Evolutionary conservation across 139 green algal genomes (phyloP).

Genomic region (Bryopsis sp.): DNA sequence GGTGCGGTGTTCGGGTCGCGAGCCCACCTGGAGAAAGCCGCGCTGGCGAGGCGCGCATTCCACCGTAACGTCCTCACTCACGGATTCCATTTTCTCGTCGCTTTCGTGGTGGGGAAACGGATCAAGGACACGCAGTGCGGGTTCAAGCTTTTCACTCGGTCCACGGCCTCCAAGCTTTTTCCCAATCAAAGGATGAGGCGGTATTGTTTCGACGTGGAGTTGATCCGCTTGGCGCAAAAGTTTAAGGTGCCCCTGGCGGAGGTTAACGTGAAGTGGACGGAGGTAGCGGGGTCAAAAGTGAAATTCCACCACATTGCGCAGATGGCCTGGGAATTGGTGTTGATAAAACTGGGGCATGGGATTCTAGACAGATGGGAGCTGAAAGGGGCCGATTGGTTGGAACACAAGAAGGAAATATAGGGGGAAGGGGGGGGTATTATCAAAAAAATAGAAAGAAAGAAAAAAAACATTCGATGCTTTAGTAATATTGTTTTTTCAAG

Average conservation of each 20-base stretch:
- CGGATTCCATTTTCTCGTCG: slow-evolving; percentile 81
- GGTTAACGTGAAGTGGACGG: slow-evolving; percentile 80
- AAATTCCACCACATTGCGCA: slow-evolving; percentile 69
- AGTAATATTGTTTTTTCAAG: too few species aligned
- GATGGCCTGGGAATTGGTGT: slow-evolving; percentile 81
- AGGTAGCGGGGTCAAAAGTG: slow-evolving; percentile 95
- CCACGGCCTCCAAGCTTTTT: slow-evolving; percentile 62
- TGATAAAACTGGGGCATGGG: slow-evolving; percentile 50
- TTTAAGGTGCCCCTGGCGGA: slow-evolving; percentile 56
- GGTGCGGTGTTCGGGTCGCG: slow-evolving; percentile 50
- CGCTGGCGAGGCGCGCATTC: slow-evolving; percentile 45
- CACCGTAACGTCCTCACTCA: slow-evolving; percentile 77
- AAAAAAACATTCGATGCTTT: too few species aligned
- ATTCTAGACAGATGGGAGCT: too few species aligned
- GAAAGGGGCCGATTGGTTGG: too few species aligned
- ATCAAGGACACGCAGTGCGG: slow-evolving; percentile 89
- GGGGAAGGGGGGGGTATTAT: too few species aligned
- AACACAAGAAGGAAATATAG: too few species aligned
- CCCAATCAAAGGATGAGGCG: slow-evolving; percentile 83
- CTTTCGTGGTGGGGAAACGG: slow-evolving; percentile 56
- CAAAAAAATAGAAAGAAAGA: too few species aligned
- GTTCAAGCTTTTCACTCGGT: slow-evolving; percentile 93
- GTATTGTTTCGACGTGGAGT: slow-evolving; percentile 98
- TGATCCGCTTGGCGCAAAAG: slow-evolving; percentile 69
- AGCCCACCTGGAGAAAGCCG: slow-evolving; percentile 55